Evolutionary conservation across 2,329 filamentous ascomycete genomes (phyloP).

Genomic region (Colletotrichum costaricense): DNA sequence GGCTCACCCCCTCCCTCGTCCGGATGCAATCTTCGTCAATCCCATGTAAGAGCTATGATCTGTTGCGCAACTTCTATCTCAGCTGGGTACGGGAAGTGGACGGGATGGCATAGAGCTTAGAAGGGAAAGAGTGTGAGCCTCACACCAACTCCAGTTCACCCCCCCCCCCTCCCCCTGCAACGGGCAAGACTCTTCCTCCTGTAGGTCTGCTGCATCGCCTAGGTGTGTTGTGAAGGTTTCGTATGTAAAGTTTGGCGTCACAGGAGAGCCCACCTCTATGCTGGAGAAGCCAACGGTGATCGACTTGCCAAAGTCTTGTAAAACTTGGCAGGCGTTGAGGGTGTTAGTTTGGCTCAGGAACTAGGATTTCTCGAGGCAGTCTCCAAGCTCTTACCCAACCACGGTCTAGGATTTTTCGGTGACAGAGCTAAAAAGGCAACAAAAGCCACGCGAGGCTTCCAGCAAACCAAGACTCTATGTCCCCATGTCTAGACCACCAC

Average conservation of each 20-base stretch:
- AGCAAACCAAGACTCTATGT: neutral
- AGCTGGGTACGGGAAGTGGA: conserved; percentile 28
- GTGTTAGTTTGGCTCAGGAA: too few species aligned
- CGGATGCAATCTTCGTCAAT: neutral
- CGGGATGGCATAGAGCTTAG: neutral
- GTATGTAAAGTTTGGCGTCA: neutral
- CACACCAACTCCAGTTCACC: neutral
- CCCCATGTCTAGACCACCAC: conserved; percentile 7
- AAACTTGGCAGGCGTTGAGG: neutral
- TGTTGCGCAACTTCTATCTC: neutral
- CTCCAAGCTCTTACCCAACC: too few species aligned
- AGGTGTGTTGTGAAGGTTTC: neutral
- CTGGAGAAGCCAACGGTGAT: neutral
- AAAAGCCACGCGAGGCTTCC: neutral
- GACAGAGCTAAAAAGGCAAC: neutral
- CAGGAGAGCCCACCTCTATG: neutral
- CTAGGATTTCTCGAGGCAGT: neutral
- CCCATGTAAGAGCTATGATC: neutral
- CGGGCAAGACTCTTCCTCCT: neutral
- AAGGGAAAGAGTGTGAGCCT: neutral
- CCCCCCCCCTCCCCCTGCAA: neutral
- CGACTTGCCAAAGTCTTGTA: neutral
- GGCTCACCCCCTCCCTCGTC: neutral
- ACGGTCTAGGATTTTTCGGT: neutral
- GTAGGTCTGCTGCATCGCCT: conserved; percentile 14